A percentile compares a stretch with the other conserved stretches of the same genome.
Evolutionary conservation across 495 filamentous ascomycete genomes (phyloP).

Genomic region (Podospora tetraspora): DNA sequence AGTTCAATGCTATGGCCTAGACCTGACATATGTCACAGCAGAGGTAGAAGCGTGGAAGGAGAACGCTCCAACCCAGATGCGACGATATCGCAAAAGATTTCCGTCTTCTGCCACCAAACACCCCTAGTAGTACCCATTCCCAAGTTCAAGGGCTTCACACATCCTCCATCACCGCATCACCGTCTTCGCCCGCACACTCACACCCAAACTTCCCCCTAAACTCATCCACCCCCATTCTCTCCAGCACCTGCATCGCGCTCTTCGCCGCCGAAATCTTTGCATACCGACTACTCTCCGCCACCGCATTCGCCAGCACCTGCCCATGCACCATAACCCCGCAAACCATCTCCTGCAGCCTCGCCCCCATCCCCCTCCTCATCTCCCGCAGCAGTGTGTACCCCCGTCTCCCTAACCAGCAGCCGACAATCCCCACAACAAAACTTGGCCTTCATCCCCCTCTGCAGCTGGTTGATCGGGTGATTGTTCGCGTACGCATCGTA

Average conservation of each 20-base stretch:
- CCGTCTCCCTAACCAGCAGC: conserved; percentile 19
- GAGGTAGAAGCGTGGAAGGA: too few species aligned
- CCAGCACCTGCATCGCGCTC: conserved; percentile 54
- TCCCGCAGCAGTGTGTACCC: not conserved
- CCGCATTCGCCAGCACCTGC: conserved; percentile 55
- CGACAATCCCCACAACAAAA: conserved; percentile 49
- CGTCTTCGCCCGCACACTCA: conserved; percentile 43
- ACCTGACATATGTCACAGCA: too few species aligned
- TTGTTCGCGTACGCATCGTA: conserved; percentile 88
- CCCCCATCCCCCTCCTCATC: not conserved
- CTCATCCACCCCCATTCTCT: conserved; percentile 51
- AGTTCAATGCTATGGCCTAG: too few species aligned
- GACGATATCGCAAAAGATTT: too few species aligned
- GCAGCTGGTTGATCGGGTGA: conserved; percentile 61
- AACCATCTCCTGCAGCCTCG: conserved; percentile 49
- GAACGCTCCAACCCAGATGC: too few species aligned
- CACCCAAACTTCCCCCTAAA: conserved; percentile 61
- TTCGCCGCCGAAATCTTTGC: conserved; percentile 71
- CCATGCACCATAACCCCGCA: conserved; percentile 77
- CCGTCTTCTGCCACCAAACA: not conserved
- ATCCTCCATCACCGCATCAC: conserved; percentile 2
- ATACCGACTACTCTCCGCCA: conserved; percentile 57
- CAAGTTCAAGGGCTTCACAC: conserved; percentile 16
- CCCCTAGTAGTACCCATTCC: not conserved
- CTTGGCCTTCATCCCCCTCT: conserved; percentile 38